These are phyloP conservation scores for Agapanthus africanus DNA, from an alignment of 106 monocot species.

Conservation along the genomic window DNA sequence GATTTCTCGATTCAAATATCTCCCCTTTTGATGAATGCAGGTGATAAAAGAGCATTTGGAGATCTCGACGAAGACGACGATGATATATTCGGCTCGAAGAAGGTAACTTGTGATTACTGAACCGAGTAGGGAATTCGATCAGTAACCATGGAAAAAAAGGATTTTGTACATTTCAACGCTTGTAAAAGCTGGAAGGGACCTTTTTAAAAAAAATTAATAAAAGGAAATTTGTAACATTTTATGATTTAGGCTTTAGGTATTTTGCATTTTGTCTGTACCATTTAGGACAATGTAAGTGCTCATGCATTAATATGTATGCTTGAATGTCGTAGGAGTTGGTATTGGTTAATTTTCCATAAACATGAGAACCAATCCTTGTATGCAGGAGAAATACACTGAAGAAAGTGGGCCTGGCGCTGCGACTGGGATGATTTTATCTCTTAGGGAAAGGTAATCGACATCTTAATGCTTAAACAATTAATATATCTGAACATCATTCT, in stretches of 20 bases:
- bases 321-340: background rate
- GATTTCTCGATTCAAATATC: background rate
- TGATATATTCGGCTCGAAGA: slow-evolving; percentile 51
- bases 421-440: slow-evolving; percentile 94
- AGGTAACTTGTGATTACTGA: too few species aligned
- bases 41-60: slow-evolving; percentile 49
- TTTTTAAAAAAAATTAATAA: too few species aligned
- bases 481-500: background rate
- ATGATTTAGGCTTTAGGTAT: background rate
- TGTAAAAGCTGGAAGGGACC: too few species aligned
- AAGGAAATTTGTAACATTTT: too few species aligned
- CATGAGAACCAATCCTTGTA: background rate
- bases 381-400: slow-evolving; percentile 60
- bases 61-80: slow-evolving; percentile 74
- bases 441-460: slow-evolving; percentile 73
- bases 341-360: background rate
- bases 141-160: too few species aligned
- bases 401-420: slow-evolving; percentile 90
- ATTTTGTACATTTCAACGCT: too few species aligned
- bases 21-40: slow-evolving; percentile 15
- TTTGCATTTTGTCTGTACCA: background rate
- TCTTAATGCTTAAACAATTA: background rate
- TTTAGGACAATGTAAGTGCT: background rate
- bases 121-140: too few species aligned
- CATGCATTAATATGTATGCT: background rate